phyloP scores from a whole-genome alignment of 257 asterid species.

The Solanum lycopersicoides region DNA sequence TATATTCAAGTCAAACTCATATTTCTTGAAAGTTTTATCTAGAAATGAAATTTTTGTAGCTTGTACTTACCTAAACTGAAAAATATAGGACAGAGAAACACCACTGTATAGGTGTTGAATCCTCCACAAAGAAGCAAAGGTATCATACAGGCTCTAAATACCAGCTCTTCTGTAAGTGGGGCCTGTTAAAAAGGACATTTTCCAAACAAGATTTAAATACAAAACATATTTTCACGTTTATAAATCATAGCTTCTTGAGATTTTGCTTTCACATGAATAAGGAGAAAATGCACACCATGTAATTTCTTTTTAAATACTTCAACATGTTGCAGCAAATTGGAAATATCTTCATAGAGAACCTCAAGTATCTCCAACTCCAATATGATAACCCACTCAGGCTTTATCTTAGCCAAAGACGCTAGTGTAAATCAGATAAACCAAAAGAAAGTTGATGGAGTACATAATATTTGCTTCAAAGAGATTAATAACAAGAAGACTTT shows the following conservation, averaged over 20 bases:
- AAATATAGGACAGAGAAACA: slow-evolving; percentile 74
- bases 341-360: background rate
- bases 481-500: background rate
- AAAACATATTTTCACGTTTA: background rate
- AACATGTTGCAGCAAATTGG: background rate
- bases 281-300: background rate
- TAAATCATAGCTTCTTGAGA: background rate
- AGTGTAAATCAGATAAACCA: background rate
- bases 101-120: slow-evolving; percentile 46
- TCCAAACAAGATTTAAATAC: background rate
- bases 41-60: background rate
- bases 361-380: background rate
- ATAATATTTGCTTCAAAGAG: background rate
- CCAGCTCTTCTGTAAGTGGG: slow-evolving; percentile 91
- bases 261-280: background rate
- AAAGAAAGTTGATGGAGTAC: background rate
- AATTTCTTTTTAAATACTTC: background rate
- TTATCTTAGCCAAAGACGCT: background rate
- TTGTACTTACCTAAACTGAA: slow-evolving; percentile 76
- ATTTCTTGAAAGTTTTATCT: background rate
- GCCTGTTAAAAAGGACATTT: slow-evolving; percentile 42
- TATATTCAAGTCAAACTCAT: background rate
- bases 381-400: background rate
- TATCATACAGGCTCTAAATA: slow-evolving; percentile 95
- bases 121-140: slow-evolving; percentile 92